Evolutionary conservation across 177 flowering plant species (phyloP).

Genomic region (Telopea speciosissima): DNA sequence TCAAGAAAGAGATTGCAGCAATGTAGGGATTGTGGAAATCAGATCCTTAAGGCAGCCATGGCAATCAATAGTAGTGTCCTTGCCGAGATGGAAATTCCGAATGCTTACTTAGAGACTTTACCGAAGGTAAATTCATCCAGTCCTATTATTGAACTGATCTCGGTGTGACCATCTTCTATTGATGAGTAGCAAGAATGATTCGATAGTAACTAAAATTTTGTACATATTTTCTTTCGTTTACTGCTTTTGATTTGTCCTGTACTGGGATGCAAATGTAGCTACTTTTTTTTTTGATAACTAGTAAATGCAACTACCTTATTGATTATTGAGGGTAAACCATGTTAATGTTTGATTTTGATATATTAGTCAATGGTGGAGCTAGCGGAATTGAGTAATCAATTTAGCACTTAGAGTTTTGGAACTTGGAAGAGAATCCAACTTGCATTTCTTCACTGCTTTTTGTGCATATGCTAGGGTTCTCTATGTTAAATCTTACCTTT

Average conservation of each 20-base stretch:
- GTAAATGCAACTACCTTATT: no score
- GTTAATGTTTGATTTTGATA: neutral
- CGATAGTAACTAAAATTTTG: neutral
- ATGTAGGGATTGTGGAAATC: conserved; percentile 56
- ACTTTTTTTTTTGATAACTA: no score
- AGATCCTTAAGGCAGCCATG: conserved; percentile 67
- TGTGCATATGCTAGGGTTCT: neutral
- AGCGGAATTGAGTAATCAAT: neutral
- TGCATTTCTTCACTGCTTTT: neutral
- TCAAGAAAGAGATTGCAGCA: conserved; percentile 52
- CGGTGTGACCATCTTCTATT: neutral
- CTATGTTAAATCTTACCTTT: neutral
- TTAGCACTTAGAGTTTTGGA: neutral
- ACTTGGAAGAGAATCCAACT: neutral
- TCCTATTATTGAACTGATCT: conserved; percentile 1
- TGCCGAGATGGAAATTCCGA: conserved; percentile 71
- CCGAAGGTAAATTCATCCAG: conserved; percentile 49
- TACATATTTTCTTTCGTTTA: neutral
- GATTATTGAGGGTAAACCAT: neutral
- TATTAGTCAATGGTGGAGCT: neutral
- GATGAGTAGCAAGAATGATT: neutral
- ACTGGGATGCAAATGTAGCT: neutral
- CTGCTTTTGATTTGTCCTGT: neutral
- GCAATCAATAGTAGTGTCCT: conserved; percentile 58
- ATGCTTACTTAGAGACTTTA: conserved; percentile 44